Percentiles rank a stretch among this genome's conserved stretches.
Evolutionary conservation across 371 early-diverging fungal genomes (phyloP).

Genomic region (Mucor racemosus): DNA sequence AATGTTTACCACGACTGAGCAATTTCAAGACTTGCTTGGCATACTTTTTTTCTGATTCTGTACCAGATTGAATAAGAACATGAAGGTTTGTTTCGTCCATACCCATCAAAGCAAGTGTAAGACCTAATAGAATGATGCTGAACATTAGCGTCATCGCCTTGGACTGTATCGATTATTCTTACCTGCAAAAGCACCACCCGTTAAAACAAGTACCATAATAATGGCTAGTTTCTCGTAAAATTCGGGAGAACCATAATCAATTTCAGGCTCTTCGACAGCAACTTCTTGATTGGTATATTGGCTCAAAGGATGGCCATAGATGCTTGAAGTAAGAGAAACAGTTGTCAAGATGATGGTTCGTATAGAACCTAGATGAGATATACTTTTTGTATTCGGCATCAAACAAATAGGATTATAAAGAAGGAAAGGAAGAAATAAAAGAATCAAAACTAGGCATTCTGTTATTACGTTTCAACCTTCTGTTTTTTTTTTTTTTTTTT

Average conservation of each 20-base stretch:
- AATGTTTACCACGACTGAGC: constrained; percentile 76
- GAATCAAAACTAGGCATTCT: not conserved
- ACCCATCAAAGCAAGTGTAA: constrained; percentile 88
- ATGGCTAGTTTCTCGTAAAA: constrained; percentile 27
- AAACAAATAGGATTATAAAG: not conserved
- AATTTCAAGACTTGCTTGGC: constrained; percentile 74
- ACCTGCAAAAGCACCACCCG: constrained; percentile 39
- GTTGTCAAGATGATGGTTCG: constrained; percentile 19
- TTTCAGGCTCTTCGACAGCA: constrained; percentile 14
- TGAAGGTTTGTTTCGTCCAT: constrained; percentile 73
- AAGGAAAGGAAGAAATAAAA: constrained; percentile 11
- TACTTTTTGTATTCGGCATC: not conserved
- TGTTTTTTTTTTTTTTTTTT: not conserved
- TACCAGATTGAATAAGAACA: constrained; percentile 75
- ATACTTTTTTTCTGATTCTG: constrained; percentile 62
- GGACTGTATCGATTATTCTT: not conserved
- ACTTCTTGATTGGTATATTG: constrained; percentile 9
- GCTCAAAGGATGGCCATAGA: constrained; percentile 33
- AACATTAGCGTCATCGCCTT: not conserved
- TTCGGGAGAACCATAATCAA: constrained; percentile 28
- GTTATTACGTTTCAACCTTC: not conserved
- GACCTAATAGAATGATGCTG: constrained; percentile 45
- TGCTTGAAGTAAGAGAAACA: constrained; percentile 20
- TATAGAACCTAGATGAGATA: constrained; percentile 22
- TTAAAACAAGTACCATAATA: constrained; percentile 24